Conservation (phyloP, 768 basidiomycete genomes). For the Amyloporia xantha region DNA sequence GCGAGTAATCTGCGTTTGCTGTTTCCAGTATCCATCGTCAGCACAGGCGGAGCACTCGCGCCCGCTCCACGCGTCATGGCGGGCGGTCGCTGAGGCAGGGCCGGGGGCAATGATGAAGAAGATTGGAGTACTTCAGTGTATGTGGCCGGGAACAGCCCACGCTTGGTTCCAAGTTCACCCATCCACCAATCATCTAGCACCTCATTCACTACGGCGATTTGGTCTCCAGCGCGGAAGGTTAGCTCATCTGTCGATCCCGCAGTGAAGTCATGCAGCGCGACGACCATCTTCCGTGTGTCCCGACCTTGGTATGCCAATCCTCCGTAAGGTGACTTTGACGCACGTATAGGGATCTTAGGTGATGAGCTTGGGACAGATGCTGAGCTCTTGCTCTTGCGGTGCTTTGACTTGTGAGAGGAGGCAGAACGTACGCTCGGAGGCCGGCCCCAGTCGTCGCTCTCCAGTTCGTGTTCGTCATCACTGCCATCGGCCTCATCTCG, state of each 20-base stretch:
- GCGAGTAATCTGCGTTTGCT: conserved; percentile 3
- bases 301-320: conserved; percentile 15
- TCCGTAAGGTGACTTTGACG: conserved; percentile 40
- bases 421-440: conserved; percentile 8
- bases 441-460: conserved; percentile 5
- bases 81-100: conserved; percentile 17
- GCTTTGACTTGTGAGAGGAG: conserved; percentile 6
- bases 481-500: conserved; percentile 38
- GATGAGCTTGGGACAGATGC: conserved; percentile 12
- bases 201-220: conserved; percentile 71
- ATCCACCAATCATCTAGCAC: conserved; percentile 91
- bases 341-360: conserved; percentile 28
- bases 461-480: conserved; percentile 16
- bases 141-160: conserved; percentile 76
- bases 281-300: conserved; percentile 36
- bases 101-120: conserved; percentile 16
- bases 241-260: conserved; percentile 72
- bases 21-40: conserved; percentile 5
- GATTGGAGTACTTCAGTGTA: conserved; percentile 53
- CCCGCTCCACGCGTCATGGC: conserved; percentile 6
- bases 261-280: conserved; percentile 68
- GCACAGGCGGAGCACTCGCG: conserved; percentile 26
- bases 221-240: conserved; percentile 63
- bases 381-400: conserved; percentile 13
- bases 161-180: conserved; percentile 63